phyloP scores from a whole-genome alignment of 2,329 filamentous ascomycete species.

The Nemania bipapillata region DNA sequence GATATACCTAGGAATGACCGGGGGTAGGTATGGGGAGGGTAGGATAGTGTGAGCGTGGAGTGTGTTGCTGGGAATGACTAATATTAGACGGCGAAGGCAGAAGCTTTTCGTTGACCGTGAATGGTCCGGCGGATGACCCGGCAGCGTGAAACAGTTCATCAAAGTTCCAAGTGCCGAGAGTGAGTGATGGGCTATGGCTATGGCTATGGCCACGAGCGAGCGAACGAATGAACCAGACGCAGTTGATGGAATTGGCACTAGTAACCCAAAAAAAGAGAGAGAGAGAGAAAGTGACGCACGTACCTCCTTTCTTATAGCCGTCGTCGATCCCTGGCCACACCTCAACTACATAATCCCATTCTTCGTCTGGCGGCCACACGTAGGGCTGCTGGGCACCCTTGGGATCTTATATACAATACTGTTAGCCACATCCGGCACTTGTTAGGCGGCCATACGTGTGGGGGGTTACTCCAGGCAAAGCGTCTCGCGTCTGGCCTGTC shows the following conservation, averaged over 20 bases:
- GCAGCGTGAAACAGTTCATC: neutral
- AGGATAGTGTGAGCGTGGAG: too few relatives aligned
- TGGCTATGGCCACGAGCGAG: too few relatives aligned
- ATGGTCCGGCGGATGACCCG: conserved; percentile 8
- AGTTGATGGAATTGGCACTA: neutral
- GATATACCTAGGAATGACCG: conserved; percentile 1
- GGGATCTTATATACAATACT: conserved; percentile 36
- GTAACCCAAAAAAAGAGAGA: conserved; percentile 14
- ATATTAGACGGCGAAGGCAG: conserved; percentile 16
- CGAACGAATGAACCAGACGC: conserved; percentile 2
- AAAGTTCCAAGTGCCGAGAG: neutral
- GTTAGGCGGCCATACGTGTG: conserved; percentile 23
- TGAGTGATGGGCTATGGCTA: too few relatives aligned
- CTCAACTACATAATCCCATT: conserved; percentile 48
- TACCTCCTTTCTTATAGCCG: conserved; percentile 36
- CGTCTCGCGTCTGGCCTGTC: neutral
- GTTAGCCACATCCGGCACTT: conserved; percentile 24
- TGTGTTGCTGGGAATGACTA: conserved; percentile 21
- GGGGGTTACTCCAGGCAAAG: conserved; percentile 23
- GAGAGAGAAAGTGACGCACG: conserved; percentile 24
- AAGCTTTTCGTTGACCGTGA: conserved; percentile 1
- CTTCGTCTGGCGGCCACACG: neutral
- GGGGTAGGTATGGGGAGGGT: neutral
- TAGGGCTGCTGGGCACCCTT: conserved; percentile 2
- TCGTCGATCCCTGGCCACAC: conserved; percentile 43